A percentile compares a stretch with the other conserved stretches of the same genome.
Conservation (phyloP, 225 moss, liverwort and hornwort genomes). For the Neckera pumila region DNA sequence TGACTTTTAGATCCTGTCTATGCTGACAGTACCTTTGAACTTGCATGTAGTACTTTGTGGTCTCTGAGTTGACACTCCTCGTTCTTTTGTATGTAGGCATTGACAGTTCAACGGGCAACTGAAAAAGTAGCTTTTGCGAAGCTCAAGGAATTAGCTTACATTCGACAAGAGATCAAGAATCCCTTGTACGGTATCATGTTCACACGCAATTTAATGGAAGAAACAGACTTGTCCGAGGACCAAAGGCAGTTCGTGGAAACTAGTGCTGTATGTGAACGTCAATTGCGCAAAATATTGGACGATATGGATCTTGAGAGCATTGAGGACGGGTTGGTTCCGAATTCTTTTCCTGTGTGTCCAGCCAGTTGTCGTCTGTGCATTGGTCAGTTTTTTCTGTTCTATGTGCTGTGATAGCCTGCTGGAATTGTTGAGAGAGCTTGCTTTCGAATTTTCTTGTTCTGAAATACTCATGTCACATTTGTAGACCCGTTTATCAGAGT, state of each 20-base stretch:
- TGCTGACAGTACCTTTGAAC: not conserved
- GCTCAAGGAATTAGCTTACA: slow-evolving; percentile 46
- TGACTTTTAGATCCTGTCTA: not conserved
- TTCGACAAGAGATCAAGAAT: slow-evolving; percentile 56
- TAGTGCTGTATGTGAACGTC: slow-evolving; percentile 47
- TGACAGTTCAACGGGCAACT: slow-evolving; percentile 49
- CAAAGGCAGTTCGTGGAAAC: slow-evolving; percentile 52
- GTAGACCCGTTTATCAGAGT: not conserved
- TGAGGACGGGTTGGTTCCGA: slow-evolving; percentile 32
- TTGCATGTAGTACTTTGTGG: not conserved
- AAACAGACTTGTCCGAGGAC: slow-evolving; percentile 43
- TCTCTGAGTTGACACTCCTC: not conserved
- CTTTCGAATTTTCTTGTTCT: not conserved
- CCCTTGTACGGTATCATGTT: slow-evolving; percentile 50
- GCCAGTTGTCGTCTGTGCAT: not conserved
- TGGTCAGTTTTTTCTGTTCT: not conserved
- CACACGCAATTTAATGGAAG: slow-evolving; percentile 48
- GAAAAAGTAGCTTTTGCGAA: slow-evolving; percentile 55
- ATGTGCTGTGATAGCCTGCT: not conserved
- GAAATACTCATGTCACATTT: not conserved
- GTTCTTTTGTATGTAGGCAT: slow-evolving; percentile 15
- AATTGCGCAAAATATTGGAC: slow-evolving; percentile 50
- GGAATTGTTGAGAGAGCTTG: not conserved
- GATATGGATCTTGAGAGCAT: slow-evolving; percentile 58
- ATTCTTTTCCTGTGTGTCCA: not conserved